Base-by-base conservation (phyloP, 306 rosid species). In the Quercus parvula region DNA sequence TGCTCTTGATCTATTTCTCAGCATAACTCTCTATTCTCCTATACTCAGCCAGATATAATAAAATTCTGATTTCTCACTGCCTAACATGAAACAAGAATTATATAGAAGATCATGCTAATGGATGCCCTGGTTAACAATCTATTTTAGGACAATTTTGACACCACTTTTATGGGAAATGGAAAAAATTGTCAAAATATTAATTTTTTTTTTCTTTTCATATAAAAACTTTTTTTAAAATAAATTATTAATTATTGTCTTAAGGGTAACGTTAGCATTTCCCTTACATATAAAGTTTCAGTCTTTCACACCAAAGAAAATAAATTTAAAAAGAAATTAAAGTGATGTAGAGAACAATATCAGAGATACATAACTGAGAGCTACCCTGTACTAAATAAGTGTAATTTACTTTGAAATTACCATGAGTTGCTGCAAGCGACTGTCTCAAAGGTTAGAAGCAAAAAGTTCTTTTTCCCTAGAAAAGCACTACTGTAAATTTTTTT, bases 1-100 rank as follows among this genome's bases (percentile, higher is more conserved):
- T 74, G 92, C 94, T 88, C 97, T 90, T 41, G 94, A 91, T 87
- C 94, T 85, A 77, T 87, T 90, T 78, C 97, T 92, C 86, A 91
- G 82, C 98, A 92, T 94, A 61, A 72, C 71, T 75, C 70, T 75
- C 58, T 51, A 51, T 71, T 52, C 31, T 63, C 70, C 25, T 68
- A 44, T 27, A 41, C 57, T 62, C 35, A 12, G 57, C 70, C 75
- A 56, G 68, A 41, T 24, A 67, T 75, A 71, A 70, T 20, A 38
- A 38, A 81, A 71, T 54, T 77, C 22, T 62, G 33, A 20, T 31
- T 24, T 73, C 54, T 17, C 85, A 20, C 86, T 75, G 61, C 24
- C 25, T 57, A 55, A 20, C 4, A 73, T 51, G 5, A 76, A 58
- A 41, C 74, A 54, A 30, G 38, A 33, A 14, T 3, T 46, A 17